Conservation (phyloP, 176 grass and related monocot species). For the Alopecurus myosuroides region DNA sequence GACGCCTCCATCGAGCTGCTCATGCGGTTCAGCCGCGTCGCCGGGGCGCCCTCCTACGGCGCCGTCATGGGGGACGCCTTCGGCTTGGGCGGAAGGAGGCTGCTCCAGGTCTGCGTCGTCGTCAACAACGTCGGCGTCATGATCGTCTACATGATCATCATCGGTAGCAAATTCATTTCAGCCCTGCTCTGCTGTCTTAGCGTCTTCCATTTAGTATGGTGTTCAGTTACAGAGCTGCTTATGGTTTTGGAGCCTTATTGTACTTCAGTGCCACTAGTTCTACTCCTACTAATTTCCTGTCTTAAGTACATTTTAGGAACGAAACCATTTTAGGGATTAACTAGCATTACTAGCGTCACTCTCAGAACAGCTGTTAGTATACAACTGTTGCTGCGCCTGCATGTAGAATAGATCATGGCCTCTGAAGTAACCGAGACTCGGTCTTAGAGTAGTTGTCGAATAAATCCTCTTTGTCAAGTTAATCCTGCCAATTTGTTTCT, state of each 20-base stretch:
- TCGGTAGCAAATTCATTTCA: constrained; percentile 42
- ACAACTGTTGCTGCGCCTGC: background rate
- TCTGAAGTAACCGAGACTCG: constrained; percentile 1
- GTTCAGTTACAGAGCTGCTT: background rate
- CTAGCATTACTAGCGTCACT: background rate
- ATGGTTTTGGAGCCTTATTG: background rate
- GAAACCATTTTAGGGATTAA: background rate
- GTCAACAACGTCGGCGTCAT: constrained; percentile 86
- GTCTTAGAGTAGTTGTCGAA: background rate
- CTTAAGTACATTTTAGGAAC: too few species aligned
- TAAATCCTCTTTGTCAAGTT: background rate
- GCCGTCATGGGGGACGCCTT: constrained; percentile 81
- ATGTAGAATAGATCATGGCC: background rate
- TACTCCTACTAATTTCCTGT: too few species aligned
- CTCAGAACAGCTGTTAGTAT: background rate
- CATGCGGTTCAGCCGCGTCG: constrained; percentile 66
- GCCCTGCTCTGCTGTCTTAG: background rate
- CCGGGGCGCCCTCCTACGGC: constrained; percentile 57
- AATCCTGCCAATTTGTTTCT: background rate
- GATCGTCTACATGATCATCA: constrained; percentile 99
- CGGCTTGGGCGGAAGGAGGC: constrained; percentile 44
- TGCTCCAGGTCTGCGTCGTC: constrained; percentile 87
- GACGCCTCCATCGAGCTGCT: constrained; percentile 88
- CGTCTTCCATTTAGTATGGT: background rate
- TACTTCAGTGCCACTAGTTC: too few species aligned